These are phyloP conservation scores for Elsinoe batatas DNA, from an alignment of 2,329 filamentous ascomycete species.

Conservation along the genomic window DNA sequence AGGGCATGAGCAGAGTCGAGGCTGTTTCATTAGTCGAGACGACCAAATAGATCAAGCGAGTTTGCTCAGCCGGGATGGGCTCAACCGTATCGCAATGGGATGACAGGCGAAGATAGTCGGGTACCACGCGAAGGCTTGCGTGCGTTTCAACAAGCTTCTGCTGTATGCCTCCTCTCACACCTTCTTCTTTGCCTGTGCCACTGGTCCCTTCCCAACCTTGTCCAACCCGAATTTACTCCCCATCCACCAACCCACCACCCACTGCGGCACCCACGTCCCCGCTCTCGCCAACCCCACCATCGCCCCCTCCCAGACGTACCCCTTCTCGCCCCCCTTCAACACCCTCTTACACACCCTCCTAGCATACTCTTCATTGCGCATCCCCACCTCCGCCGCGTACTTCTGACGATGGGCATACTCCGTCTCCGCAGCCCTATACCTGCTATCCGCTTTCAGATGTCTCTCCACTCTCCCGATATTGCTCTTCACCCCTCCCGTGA, in stretches of 20 bases:
- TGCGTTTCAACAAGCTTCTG: not conserved
- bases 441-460: slow-evolving; percentile 36
- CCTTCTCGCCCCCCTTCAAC: slow-evolving; percentile 29
- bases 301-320: slow-evolving; percentile 45
- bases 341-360: slow-evolving; percentile 45
- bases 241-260: slow-evolving; percentile 24
- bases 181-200: not conserved
- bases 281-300: slow-evolving; percentile 40
- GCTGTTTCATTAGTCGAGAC: too few species aligned
- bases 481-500: slow-evolving; percentile 52
- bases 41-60: too few species aligned
- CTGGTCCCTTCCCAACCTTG: slow-evolving; percentile 1
- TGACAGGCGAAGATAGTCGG: too few species aligned
- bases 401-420: slow-evolving; percentile 43
- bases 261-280: slow-evolving; percentile 37
- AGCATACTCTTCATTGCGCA: slow-evolving; percentile 46
- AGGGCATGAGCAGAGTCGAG: too few species aligned
- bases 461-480: slow-evolving; percentile 47
- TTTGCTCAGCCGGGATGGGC: too few species aligned
- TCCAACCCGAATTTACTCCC: slow-evolving; percentile 7
- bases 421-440: slow-evolving; percentile 43
- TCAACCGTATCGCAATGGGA: too few species aligned
- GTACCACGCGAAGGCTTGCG: not conserved
- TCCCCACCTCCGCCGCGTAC: slow-evolving; percentile 45
- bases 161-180: not conserved